phyloP scores from a whole-genome alignment of 495 filamentous ascomycete species.

The Jackrogersella minutella region DNA sequence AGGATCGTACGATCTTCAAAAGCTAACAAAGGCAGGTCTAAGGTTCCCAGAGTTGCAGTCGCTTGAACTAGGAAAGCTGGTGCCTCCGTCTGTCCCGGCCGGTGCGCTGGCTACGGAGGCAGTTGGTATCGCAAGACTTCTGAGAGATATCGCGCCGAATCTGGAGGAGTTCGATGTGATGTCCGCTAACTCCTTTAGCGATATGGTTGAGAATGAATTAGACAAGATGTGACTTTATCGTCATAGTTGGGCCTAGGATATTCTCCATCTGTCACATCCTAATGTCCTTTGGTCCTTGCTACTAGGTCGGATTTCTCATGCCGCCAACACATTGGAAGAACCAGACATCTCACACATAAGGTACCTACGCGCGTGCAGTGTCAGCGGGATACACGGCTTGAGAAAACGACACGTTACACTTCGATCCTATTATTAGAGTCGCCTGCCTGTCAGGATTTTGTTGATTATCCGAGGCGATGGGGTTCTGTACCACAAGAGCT shows the following conservation, averaged over 20 bases:
- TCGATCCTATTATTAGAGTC: not conserved
- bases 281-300: no score
- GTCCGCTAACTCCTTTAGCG: no score
- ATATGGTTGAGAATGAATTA: not conserved
- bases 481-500: not conserved
- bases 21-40: no score
- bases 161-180: constrained; percentile 7
- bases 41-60: no score
- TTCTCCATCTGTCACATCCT: no score
- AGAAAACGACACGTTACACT: not conserved
- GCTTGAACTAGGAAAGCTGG: not conserved
- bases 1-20: not conserved
- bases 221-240: not conserved
- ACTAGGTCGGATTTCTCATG: no score
- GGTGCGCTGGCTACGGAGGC: not conserved
- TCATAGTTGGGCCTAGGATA: not conserved
- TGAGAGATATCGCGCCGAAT: not conserved
- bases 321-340: no score
- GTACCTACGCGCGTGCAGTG: not conserved
- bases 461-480: not conserved
- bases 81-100: not conserved
- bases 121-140: not conserved
- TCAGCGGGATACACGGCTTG: not conserved
- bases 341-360: not conserved
- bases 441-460: not conserved